Evolutionary conservation across 202 grass and related monocot species (phyloP), one percentile per base, ranked within the genome.

Genomic region (Thinopyrum obtusiflorum): DNA sequence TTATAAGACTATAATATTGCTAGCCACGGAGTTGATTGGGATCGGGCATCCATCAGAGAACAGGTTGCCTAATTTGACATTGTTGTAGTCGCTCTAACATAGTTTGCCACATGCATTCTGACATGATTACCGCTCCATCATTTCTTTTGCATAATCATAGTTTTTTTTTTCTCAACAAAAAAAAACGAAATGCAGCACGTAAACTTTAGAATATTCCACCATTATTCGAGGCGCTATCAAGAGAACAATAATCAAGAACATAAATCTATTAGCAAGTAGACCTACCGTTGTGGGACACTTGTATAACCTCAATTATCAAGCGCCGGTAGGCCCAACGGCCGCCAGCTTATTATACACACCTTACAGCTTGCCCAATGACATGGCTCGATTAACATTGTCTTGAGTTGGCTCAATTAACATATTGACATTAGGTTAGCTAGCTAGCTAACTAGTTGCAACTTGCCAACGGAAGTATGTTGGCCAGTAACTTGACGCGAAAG

Each of bases 221-320:
- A 24, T 40, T 27, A 73, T 47, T 73, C 23, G 39, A 13, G 25
- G 69, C 33, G 10, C 35, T 39, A 35, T 44, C 12, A 27, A 5
- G 70, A 73, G 18, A 73, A 73, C 42, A 27, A 73, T 42, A 11
- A 37, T 42, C 17, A 7, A 27, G 4, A 68, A 73, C 12, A 66
- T 1, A 73, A 73, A 23, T 73, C 37, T 25, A 24, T 81, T 77
- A 53, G 55, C 29, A 82, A 64, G 68, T 82, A 71, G 87, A 86
- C 63, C 70, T 77, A 77, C 71, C 28, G 28, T 77, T 89, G 51
- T 79, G 65, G 65, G 69, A 72, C 80, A 57, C 37, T 61, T 27
- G 39, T 83, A 31, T 71, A 11, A 32, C 14, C 20, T 73, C 57
- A 79, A 84, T 79, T 65, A 84, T 79, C 14, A 71, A 61, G 70